These are phyloP conservation scores for Epicoccum sorghinum DNA, from an alignment of 2,329 filamentous ascomycete genomes.

Conservation along the genomic window DNA sequence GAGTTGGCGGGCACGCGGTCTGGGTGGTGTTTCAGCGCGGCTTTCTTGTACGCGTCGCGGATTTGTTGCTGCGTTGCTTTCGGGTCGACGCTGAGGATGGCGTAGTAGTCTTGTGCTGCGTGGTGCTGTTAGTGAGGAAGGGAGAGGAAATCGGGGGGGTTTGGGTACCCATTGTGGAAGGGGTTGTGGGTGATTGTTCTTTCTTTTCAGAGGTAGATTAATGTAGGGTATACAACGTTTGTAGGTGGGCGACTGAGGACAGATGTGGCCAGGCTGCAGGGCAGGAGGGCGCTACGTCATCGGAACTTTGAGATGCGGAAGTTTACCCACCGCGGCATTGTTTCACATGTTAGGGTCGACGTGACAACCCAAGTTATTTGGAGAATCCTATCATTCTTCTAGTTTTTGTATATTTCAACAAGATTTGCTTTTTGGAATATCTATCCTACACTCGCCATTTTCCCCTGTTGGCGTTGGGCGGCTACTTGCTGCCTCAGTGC, in stretches of 20 bases:
- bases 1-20: slow-evolving; percentile 86
- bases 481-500: neutral
- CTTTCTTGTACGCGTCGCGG: slow-evolving; percentile 92
- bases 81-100: slow-evolving; percentile 69
- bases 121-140: slow-evolving; percentile 1
- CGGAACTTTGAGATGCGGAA: slow-evolving; percentile 6
- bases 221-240: no score
- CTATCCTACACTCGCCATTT: slow-evolving; percentile 11
- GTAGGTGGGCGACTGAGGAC: neutral
- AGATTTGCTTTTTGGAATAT: slow-evolving; percentile 1
- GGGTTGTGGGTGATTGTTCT: no score
- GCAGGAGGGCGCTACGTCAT: slow-evolving; percentile 6
- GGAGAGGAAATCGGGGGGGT: neutral
- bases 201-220: no score
- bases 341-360: slow-evolving; percentile 1
- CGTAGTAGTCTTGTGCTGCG: slow-evolving; percentile 23
- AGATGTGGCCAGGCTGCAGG: neutral
- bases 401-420: neutral
- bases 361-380: neutral
- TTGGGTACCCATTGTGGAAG: no score
- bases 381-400: neutral
- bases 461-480: neutral
- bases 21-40: slow-evolving; percentile 89
- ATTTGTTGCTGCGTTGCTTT: slow-evolving; percentile 82
- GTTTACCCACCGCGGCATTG: slow-evolving; percentile 23